phyloP scores from a whole-genome alignment of 75 land plant species.

The Pinus taeda region DNA sequence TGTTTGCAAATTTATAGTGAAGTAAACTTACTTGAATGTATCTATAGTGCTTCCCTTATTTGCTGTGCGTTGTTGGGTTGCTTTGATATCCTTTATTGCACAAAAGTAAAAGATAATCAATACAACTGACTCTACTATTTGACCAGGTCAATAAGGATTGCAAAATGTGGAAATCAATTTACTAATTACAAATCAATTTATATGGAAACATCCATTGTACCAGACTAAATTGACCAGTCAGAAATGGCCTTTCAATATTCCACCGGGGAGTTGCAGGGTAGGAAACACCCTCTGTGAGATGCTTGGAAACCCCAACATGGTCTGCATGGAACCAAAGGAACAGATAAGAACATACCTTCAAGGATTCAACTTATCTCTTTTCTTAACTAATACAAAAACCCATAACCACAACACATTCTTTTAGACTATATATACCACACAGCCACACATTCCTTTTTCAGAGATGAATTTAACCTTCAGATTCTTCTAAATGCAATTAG shows the following conservation, averaged over 20 bases:
- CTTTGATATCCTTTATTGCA: neutral
- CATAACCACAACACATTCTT: too few relatives aligned
- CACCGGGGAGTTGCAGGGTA: constrained; percentile 78
- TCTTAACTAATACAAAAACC: neutral
- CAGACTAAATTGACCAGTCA: constrained; percentile 75
- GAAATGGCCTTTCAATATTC: constrained; percentile 81
- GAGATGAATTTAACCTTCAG: neutral
- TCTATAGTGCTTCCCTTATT: constrained; percentile 5
- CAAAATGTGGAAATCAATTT: neutral
- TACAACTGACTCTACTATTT: neutral
- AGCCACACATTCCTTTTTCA: neutral
- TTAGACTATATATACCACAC: neutral
- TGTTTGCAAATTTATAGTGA: neutral
- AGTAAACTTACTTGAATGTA: constrained; percentile 8
- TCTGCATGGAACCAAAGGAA: constrained; percentile 18
- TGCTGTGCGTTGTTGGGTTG: constrained; percentile 1
- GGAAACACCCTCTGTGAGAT: constrained; percentile 41
- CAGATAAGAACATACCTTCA: neutral
- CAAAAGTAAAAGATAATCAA: neutral
- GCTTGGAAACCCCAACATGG: constrained; percentile 18
- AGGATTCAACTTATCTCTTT: neutral
- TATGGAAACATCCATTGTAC: constrained; percentile 17
- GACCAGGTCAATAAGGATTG: neutral
- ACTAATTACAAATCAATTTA: neutral
- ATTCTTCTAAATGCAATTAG: neutral